A percentile compares a stretch with the other conserved stretches of the same genome.
Conservation (phyloP, 2,329 filamentous ascomycete genomes). For the Alternaria solani region DNA sequence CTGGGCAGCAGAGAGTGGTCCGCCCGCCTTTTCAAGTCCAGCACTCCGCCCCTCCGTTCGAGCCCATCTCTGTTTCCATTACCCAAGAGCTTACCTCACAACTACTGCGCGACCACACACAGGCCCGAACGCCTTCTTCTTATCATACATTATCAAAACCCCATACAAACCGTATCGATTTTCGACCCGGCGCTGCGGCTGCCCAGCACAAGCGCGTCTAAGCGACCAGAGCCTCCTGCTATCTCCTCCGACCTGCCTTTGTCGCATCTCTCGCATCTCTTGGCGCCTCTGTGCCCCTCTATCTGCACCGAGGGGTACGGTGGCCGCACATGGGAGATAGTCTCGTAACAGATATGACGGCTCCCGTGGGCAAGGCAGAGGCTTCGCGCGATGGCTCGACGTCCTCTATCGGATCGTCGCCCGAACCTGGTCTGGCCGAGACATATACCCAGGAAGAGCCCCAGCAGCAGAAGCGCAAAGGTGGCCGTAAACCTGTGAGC, state of each 20-base stretch:
- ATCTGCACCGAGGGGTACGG: constrained; percentile 52
- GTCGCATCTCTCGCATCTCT: constrained; percentile 47
- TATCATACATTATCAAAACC: constrained; percentile 57
- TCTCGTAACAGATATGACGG: constrained; percentile 55
- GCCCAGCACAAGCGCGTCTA: constrained; percentile 49
- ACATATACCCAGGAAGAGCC: constrained; percentile 55
- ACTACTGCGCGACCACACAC: constrained; percentile 51
- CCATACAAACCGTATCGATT: constrained; percentile 45
- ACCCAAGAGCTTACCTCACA: constrained; percentile 60
- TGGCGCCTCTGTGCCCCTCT: constrained; percentile 50
- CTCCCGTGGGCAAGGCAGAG: constrained; percentile 57
- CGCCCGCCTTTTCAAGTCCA: constrained; percentile 47
- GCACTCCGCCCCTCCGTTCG: constrained; percentile 45
- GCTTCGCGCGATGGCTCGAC: constrained; percentile 55
- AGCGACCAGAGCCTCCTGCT: constrained; percentile 42
- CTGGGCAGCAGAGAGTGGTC: constrained; percentile 34
- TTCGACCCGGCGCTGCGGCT: constrained; percentile 47
- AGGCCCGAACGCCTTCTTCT: constrained; percentile 40
- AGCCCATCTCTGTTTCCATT: constrained; percentile 54
- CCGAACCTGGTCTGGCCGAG: constrained; percentile 54
- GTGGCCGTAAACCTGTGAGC: constrained; percentile 93
- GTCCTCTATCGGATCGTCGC: constrained; percentile 59
- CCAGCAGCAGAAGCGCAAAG: constrained; percentile 86
- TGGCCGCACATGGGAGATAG: constrained; percentile 61
- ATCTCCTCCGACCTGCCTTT: constrained; percentile 28